Percentiles rank a stretch among this genome's conserved stretches.
Evolutionary conservation across 805 yeast genomes (phyloP).

Genomic region (Cyberlindnera sargentensis): DNA sequence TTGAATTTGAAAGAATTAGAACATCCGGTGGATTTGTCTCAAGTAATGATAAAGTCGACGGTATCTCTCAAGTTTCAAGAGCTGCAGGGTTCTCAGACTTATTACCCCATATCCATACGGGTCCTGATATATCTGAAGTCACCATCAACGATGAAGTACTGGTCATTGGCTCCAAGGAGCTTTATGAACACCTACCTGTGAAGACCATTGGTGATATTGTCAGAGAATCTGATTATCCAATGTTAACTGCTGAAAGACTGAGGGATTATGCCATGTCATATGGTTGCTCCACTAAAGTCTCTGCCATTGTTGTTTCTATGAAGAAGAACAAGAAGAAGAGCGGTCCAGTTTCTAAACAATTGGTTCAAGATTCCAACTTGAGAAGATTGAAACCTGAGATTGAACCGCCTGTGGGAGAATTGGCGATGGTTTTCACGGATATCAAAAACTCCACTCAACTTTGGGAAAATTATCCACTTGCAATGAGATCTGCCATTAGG

Average conservation of each 20-base stretch:
- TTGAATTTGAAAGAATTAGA: slow-evolving; percentile 79
- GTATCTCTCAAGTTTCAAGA: slow-evolving; percentile 74
- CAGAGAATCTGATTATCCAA: slow-evolving; percentile 74
- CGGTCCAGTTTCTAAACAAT: slow-evolving; percentile 36
- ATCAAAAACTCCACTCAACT: slow-evolving; percentile 87
- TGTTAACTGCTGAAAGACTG: slow-evolving; percentile 85
- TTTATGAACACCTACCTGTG: slow-evolving; percentile 80
- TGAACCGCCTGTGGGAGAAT: slow-evolving; percentile 88
- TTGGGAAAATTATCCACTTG: slow-evolving; percentile 90
- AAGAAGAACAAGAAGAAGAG: slow-evolving; percentile 39
- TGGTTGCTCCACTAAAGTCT: slow-evolving; percentile 73
- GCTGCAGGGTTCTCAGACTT: slow-evolving; percentile 87
- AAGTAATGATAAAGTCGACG: slow-evolving; percentile 79
- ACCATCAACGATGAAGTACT: slow-evolving; percentile 74
- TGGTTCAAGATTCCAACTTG: slow-evolving; percentile 66
- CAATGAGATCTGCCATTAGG: slow-evolving; percentile 95
- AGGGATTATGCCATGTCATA: slow-evolving; percentile 93
- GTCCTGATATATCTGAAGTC: slow-evolving; percentile 67
- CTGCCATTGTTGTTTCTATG: slow-evolving; percentile 73
- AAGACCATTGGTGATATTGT: slow-evolving; percentile 89
- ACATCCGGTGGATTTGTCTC: slow-evolving; percentile 89
- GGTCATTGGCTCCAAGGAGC: slow-evolving; percentile 71
- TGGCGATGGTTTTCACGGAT: slow-evolving; percentile 96
- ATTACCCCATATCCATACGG: slow-evolving; percentile 83
- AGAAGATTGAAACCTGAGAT: slow-evolving; percentile 86